phyloP scores from a whole-genome alignment of 2,329 filamentous ascomycete genomes.

The Venturia oleaginea region DNA sequence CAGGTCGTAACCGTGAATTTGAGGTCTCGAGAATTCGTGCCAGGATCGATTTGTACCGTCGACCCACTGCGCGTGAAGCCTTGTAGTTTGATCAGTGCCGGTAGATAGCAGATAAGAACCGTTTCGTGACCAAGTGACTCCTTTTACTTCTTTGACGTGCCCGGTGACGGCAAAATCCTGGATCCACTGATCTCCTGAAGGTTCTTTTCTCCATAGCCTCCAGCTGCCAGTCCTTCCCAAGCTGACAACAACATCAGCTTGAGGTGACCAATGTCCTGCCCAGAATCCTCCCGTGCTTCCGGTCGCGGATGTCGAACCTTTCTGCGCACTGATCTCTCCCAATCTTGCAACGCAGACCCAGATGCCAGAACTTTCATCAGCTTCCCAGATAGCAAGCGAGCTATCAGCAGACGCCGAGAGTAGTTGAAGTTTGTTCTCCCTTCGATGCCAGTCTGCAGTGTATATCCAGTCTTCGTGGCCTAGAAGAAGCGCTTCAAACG shows the following conservation, averaged over 20 bases:
- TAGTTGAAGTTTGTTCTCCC: slow-evolving; percentile 53
- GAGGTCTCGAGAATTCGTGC: slow-evolving; percentile 92
- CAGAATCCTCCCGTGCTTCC: slow-evolving; percentile 95
- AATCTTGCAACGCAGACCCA: slow-evolving; percentile 82
- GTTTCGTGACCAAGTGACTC: slow-evolving; percentile 72
- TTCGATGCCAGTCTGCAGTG: slow-evolving; percentile 64
- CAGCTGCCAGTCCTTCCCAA: slow-evolving; percentile 89
- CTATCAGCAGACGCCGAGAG: slow-evolving; percentile 92
- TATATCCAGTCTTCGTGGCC: slow-evolving; percentile 99
- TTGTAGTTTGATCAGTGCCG: slow-evolving; percentile 83
- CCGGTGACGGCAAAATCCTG: slow-evolving; percentile 72
- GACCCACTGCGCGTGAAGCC: slow-evolving; percentile 75
- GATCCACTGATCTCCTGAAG: slow-evolving; percentile 57
- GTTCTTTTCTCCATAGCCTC: slow-evolving; percentile 69
- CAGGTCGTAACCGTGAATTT: slow-evolving; percentile 96
- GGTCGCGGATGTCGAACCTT: slow-evolving; percentile 92
- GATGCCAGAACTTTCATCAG: slow-evolving; percentile 73
- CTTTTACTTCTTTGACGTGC: slow-evolving; percentile 73
- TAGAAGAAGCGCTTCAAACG: slow-evolving; percentile 86
- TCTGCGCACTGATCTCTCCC: slow-evolving; percentile 88
- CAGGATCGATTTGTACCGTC: slow-evolving; percentile 50
- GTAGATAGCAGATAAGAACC: slow-evolving; percentile 84
- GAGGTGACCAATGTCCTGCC: slow-evolving; percentile 85
- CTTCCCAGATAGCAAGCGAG: slow-evolving; percentile 86
- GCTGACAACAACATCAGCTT: slow-evolving; percentile 65